Percentiles rank a stretch among this genome's conserved stretches.
Conservation (phyloP, 1,284 basidiomycete species). For the Pisolithus thermaeus region DNA sequence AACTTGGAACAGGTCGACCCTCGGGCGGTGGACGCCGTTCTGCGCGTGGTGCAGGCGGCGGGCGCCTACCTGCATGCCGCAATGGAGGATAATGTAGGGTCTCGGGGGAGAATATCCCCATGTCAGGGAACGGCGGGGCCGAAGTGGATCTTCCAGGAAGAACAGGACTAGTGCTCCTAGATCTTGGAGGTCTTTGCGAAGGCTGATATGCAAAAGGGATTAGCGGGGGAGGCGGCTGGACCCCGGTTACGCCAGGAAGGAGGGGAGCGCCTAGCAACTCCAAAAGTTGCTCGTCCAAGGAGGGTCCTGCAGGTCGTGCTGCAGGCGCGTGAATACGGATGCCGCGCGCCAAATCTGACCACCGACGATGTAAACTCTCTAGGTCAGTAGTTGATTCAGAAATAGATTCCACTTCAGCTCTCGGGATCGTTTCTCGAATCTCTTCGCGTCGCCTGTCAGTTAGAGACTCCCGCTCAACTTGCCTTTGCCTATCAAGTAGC, state of each 20-base stretch:
- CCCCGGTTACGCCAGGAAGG: constrained; percentile 32
- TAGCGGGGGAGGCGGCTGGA: constrained; percentile 48
- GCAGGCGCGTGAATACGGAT: constrained; percentile 36
- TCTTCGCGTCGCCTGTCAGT: constrained; percentile 1
- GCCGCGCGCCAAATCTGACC: constrained; percentile 15
- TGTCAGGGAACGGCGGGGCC: constrained; percentile 14
- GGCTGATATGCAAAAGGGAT: constrained; percentile 52
- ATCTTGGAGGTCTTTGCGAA: constrained; percentile 34
- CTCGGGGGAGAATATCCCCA: constrained; percentile 17
- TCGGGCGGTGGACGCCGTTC: constrained; percentile 4
- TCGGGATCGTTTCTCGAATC: not conserved
- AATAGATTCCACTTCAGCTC: constrained; percentile 13
- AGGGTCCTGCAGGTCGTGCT: constrained; percentile 38
- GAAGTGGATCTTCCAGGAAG: constrained; percentile 11
- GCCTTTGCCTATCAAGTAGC: constrained; percentile 6
- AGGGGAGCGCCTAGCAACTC: constrained; percentile 48
- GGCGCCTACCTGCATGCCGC: not conserved
- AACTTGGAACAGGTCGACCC: constrained; percentile 6
- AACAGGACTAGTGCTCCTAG: constrained; percentile 39
- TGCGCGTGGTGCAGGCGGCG: constrained; percentile 1
- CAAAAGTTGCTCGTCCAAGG: constrained; percentile 53
- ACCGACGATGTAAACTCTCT: constrained; percentile 22
- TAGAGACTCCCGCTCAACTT: not conserved
- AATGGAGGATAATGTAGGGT: constrained; percentile 8
- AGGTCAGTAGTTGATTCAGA: constrained; percentile 20